Base-by-base conservation (phyloP, 2,329 filamentous ascomycete genomes). In the Aspergillus sergii region DNA sequence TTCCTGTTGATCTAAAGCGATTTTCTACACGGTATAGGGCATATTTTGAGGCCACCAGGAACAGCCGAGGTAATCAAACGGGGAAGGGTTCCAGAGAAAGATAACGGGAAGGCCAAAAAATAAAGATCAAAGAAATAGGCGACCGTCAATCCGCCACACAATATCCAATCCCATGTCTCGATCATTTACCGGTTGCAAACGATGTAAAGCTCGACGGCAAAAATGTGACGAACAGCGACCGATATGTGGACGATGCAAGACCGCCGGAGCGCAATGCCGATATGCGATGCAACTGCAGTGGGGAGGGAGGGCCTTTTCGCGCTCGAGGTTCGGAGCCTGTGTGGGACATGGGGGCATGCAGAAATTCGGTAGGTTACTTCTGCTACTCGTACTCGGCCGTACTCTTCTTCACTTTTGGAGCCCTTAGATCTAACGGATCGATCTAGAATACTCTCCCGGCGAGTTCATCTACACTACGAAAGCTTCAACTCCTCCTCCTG, bases 141-240 rank as follows among this genome's bases (percentile, higher is more conserved):
- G 36, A 9, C 36, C 32, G 8, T 54, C 58, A 30, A 46, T 55
- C 55, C 36, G 12, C 50, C 50, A 16, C 54, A 32, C 54, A 46
- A 62, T 58, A 56, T 58, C 60, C 58, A 58, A 62, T 60, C 62
- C 41, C 66, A 77, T 79, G 75, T 77, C 77, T 69, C 76, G 78
- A 65, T 81, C 79, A 12, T 78, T 79, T 57, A 76, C 72, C 57
- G 79, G 79, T n/a, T 81, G 79, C 71, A 76, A 76, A 65, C 74
- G 79, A 69, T 80, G 79, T 76, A 80, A 79, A 71, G 71, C 75
- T 56, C 77, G 79, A 43, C 76, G 79, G 59, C 78, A 81, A 65
- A 81, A 81, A 77, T 81, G 80, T 70, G 79, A 81, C 64, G 80
- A 81, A 68, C 71, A 73, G 58, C 75, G 75, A 62, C 80, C 80